Percentiles rank a stretch among this genome's conserved stretches.
These are phyloP conservation scores for Phytophthora hibernalis DNA, from an alignment of 352 stramenopile species.

Conservation along the genomic window DNA sequence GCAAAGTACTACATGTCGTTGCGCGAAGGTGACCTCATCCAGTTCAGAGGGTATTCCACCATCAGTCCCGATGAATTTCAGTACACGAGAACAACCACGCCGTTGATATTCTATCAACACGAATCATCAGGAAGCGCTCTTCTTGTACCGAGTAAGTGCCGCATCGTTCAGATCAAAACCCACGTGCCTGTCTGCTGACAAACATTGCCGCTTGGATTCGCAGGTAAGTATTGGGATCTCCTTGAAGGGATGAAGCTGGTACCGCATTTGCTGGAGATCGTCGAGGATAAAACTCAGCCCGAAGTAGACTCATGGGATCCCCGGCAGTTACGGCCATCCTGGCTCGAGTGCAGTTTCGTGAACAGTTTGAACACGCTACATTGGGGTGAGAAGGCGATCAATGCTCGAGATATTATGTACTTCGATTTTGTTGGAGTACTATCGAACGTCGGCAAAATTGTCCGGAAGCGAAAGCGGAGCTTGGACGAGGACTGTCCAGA, in stretches of 20 bases:
- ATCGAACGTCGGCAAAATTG: conserved; percentile 57
- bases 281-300: conserved; percentile 5
- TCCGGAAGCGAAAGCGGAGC: conserved; percentile 40
- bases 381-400: conserved; percentile 22
- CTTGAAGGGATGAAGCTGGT: conserved; percentile 46
- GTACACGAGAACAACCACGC: conserved; percentile 10
- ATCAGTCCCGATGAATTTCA: conserved; percentile 22
- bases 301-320: not conserved
- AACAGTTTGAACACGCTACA: conserved; percentile 43
- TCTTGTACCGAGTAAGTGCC: conserved; percentile 47
- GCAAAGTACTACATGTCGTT: conserved; percentile 61
- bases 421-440: conserved; percentile 79
- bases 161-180: not conserved
- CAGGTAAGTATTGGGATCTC: conserved; percentile 70
- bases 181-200: not conserved
- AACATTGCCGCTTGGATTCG: not conserved
- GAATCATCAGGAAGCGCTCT: conserved; percentile 38
- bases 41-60: conserved; percentile 54
- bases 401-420: conserved; percentile 33
- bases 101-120: conserved; percentile 45
- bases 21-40: conserved; percentile 68
- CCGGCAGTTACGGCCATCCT: conserved; percentile 31
- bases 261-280: conserved; percentile 19
- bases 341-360: conserved; percentile 57
- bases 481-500: conserved; percentile 6